phyloP scores from a whole-genome alignment of 1,284 basidiomycete genomes.

The Naganishia sp. region DNA sequence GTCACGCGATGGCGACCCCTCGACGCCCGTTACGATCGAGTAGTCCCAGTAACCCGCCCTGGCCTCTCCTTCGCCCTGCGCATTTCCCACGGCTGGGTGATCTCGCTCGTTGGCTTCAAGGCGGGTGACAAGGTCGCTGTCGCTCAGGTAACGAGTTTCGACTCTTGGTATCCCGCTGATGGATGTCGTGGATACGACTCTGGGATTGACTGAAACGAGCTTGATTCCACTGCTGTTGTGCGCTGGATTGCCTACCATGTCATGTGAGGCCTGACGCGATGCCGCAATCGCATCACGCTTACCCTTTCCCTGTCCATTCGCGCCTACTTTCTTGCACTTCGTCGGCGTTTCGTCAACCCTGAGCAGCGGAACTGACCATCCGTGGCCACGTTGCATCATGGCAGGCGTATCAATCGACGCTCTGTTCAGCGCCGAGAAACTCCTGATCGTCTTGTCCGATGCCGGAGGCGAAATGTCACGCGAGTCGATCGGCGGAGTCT shows the following conservation, averaged over 20 bases:
- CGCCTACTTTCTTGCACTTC: not conserved
- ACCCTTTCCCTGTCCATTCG: too few relatives aligned
- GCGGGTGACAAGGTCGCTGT: not conserved
- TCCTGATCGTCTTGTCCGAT: constrained; percentile 23
- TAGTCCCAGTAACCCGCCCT: constrained; percentile 20
- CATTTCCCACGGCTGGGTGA: not conserved
- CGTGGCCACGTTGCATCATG: not conserved
- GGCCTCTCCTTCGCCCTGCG: not conserved
- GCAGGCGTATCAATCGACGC: constrained; percentile 9
- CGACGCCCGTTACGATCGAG: constrained; percentile 19
- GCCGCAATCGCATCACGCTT: too few relatives aligned
- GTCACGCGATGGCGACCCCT: constrained; percentile 12
- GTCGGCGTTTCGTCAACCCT: constrained; percentile 11
- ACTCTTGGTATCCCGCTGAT: constrained; percentile 7
- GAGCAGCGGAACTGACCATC: not conserved
- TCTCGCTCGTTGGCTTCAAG: constrained; percentile 12
- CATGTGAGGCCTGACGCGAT: too few relatives aligned
- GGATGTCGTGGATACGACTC: not conserved
- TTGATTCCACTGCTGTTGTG: not conserved
- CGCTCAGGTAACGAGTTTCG: constrained; percentile 7
- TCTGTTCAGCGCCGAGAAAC: constrained; percentile 19
- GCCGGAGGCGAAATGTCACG: constrained; percentile 4
- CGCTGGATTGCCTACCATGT: not conserved
- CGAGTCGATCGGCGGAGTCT: not conserved
- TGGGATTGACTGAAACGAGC: not conserved